These are phyloP conservation scores for Rhizopus sp. DNA, from an alignment of 371 early-diverging fungal genomes.

Conservation along the genomic window DNA sequence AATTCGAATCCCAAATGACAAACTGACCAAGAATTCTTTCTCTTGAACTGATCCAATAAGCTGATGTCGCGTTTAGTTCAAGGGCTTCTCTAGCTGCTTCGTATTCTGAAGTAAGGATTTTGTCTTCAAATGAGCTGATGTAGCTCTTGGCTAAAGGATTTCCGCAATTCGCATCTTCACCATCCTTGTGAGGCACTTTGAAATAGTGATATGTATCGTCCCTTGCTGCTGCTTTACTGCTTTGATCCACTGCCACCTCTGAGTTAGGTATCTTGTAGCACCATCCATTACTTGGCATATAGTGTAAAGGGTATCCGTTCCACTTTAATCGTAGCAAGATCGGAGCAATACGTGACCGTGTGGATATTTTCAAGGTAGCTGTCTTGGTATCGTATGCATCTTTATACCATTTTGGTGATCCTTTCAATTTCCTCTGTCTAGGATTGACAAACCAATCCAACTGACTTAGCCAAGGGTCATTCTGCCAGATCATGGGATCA, in stretches of 20 bases:
- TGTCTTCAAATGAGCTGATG: slow-evolving; percentile 77
- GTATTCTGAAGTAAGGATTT: slow-evolving; percentile 71
- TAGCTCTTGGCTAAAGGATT: slow-evolving; percentile 87
- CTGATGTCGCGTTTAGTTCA: slow-evolving; percentile 74
- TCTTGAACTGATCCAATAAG: slow-evolving; percentile 93
- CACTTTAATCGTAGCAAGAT: slow-evolving; percentile 83
- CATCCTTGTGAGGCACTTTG: slow-evolving; percentile 88
- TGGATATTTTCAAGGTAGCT: slow-evolving; percentile 62
- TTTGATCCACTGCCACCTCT: slow-evolving; percentile 10
- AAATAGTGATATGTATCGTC: slow-evolving; percentile 59
- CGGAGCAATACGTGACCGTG: slow-evolving; percentile 78
- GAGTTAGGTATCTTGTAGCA: slow-evolving; percentile 62
- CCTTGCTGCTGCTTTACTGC: slow-evolving; percentile 20
- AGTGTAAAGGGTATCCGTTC: slow-evolving; percentile 81
- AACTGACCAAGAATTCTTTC: slow-evolving; percentile 85
- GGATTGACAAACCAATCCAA: slow-evolving; percentile 80
- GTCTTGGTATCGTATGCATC: slow-evolving; percentile 70
- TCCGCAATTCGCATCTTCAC: slow-evolving; percentile 81
- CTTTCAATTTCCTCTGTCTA: slow-evolving; percentile 57
- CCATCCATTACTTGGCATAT: slow-evolving; percentile 76
- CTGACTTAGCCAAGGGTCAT: slow-evolving; percentile 86
- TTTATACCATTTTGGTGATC: slow-evolving; percentile 88
- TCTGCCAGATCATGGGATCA: slow-evolving; percentile 34
- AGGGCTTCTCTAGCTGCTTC: slow-evolving; percentile 80
- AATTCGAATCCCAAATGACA: slow-evolving; percentile 74